Evolutionary conservation across 1,284 basidiomycete genomes (phyloP).

Genomic region (Microbotryum silenes-acaulis): DNA sequence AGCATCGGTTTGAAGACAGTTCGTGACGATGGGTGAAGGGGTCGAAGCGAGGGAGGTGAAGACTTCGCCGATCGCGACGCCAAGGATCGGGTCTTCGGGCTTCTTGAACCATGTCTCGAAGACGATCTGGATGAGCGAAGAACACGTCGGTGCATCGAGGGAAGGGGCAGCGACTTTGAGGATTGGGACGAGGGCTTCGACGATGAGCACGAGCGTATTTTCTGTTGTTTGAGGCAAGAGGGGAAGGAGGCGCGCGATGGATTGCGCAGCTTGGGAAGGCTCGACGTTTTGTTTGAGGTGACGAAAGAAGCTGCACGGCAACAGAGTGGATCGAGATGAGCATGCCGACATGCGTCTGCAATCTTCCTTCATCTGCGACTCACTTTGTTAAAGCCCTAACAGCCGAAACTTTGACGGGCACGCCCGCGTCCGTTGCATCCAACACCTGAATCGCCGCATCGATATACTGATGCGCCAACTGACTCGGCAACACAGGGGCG

Average conservation of each 20-base stretch:
- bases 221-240: slow-evolving; percentile 71
- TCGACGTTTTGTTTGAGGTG: slow-evolving; percentile 49
- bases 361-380: slow-evolving; percentile 28
- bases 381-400: slow-evolving; percentile 87
- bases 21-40: slow-evolving; percentile 54
- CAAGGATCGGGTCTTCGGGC: slow-evolving; percentile 79
- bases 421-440: slow-evolving; percentile 59
- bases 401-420: slow-evolving; percentile 87
- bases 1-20: slow-evolving; percentile 61
- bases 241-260: slow-evolving; percentile 75
- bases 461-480: slow-evolving; percentile 72
- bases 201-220: slow-evolving; percentile 80
- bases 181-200: slow-evolving; percentile 60
- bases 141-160: slow-evolving; percentile 60
- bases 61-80: slow-evolving; percentile 77
- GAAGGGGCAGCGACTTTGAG: slow-evolving; percentile 52
- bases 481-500: slow-evolving; percentile 60
- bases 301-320: slow-evolving; percentile 45
- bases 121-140: slow-evolving; percentile 54
- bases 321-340: not conserved
- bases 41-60: slow-evolving; percentile 61
- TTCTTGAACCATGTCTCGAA: slow-evolving; percentile 76
- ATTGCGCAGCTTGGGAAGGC: slow-evolving; percentile 58
- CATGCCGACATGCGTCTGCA: too few species aligned
- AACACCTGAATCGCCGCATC: slow-evolving; percentile 76